Evolutionary conservation across 2,329 filamentous ascomycete species (phyloP).

Genomic region (Westerdykella aurantiaca): DNA sequence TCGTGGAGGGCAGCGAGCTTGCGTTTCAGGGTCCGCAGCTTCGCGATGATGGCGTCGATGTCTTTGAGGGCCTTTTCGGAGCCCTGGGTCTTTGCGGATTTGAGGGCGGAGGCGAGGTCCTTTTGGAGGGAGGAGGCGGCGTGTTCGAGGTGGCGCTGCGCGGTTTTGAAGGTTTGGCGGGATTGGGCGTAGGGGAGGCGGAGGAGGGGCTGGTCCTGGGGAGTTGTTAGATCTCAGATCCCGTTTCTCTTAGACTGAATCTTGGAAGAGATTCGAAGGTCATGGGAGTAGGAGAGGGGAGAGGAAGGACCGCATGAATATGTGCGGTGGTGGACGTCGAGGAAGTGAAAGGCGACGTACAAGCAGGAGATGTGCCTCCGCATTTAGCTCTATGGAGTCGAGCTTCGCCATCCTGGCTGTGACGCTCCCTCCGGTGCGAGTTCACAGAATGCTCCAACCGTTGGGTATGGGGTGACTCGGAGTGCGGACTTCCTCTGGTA

Average conservation of each 20-base stretch:
- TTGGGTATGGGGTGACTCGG: too few relatives aligned
- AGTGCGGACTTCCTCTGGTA: too few relatives aligned
- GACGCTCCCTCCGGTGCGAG: neutral
- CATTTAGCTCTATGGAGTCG: slow-evolving; percentile 61
- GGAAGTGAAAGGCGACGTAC: slow-evolving; percentile 40
- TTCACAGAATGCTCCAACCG: too few relatives aligned
- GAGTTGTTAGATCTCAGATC: neutral
- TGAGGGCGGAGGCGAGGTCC: slow-evolving; percentile 50
- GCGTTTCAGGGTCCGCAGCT: slow-evolving; percentile 80
- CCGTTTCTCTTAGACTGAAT: slow-evolving; percentile 5
- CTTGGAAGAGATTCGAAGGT: slow-evolving; percentile 5
- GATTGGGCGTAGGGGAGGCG: slow-evolving; percentile 89
- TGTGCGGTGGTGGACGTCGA: too few relatives aligned
- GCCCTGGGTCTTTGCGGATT: slow-evolving; percentile 54
- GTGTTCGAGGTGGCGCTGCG: slow-evolving; percentile 70
- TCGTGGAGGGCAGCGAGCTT: slow-evolving; percentile 73
- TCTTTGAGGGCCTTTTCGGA: slow-evolving; percentile 56
- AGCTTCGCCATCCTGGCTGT: slow-evolving; percentile 41
- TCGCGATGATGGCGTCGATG: slow-evolving; percentile 77
- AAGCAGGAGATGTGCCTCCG: slow-evolving; percentile 69
- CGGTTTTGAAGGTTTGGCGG: slow-evolving; percentile 87
- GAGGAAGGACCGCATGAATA: neutral
- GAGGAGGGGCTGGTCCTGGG: slow-evolving; percentile 85
- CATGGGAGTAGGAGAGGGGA: neutral
- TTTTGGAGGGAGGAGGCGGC: slow-evolving; percentile 59